Conservation (phyloP, 1,284 basidiomycete genomes). For the Austroboletus niveus region DNA sequence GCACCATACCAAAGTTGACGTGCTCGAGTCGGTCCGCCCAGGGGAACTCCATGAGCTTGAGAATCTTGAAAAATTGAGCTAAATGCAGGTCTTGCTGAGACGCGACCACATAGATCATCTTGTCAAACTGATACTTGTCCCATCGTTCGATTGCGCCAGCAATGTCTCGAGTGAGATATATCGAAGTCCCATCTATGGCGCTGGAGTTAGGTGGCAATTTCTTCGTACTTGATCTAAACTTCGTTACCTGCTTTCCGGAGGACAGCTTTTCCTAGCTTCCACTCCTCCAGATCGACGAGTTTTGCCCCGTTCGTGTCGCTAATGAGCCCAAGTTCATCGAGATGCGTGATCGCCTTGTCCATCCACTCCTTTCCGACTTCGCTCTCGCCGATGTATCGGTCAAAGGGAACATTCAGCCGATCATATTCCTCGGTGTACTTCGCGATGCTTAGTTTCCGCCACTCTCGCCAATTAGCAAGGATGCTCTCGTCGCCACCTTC, state of each 20-base stretch:
- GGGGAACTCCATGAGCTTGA: constrained; percentile 86
- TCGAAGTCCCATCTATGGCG: constrained; percentile 84
- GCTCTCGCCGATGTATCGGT: constrained; percentile 94
- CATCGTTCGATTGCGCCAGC: constrained; percentile 92
- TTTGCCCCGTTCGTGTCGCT: constrained; percentile 72
- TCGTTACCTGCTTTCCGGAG: constrained; percentile 78
- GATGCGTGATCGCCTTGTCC: constrained; percentile 61
- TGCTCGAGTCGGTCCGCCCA: constrained; percentile 86
- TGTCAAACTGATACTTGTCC: constrained; percentile 93
- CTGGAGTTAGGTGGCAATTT: not conserved
- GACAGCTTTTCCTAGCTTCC: constrained; percentile 89
- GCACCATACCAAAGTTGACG: constrained; percentile 90
- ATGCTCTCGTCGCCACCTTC: constrained; percentile 89
- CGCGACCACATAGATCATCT: constrained; percentile 96
- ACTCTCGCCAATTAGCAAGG: constrained; percentile 87
- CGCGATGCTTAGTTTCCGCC: constrained; percentile 90
- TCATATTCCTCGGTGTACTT: constrained; percentile 93
- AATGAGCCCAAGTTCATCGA: constrained; percentile 59
- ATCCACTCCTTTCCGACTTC: constrained; percentile 82
- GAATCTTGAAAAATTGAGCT: constrained; percentile 92
- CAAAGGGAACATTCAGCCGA: constrained; percentile 89
- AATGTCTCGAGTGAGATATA: constrained; percentile 98
- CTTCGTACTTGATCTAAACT: too few species aligned
- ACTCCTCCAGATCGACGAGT: constrained; percentile 82
- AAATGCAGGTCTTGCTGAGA: constrained; percentile 96